These are phyloP conservation scores for Starmerella vaccinii DNA, from an alignment of 805 yeast genomes.

Conservation along the genomic window DNA sequence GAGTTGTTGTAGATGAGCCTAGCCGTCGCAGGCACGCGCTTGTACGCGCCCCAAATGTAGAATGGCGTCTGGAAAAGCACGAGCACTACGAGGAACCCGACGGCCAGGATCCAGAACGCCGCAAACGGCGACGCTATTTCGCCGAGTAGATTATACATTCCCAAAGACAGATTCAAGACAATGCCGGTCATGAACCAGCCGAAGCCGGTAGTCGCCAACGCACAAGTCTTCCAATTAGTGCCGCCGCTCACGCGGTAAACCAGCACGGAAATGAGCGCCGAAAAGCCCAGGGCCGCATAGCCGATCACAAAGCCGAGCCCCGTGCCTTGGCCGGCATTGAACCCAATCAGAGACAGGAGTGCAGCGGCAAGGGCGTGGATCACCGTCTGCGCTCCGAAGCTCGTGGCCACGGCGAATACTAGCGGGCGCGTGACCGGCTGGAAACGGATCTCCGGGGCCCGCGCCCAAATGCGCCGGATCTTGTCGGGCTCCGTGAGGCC, in stretches of 20 bases:
- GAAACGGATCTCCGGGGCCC: conserved; percentile 26
- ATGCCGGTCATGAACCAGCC: conserved; percentile 19
- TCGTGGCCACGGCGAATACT: conserved; percentile 22
- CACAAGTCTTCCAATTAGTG: conserved; percentile 17
- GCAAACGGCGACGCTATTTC: background rate
- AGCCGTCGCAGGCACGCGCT: conserved; percentile 23
- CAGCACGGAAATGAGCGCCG: conserved; percentile 20
- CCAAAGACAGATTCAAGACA: conserved; percentile 11
- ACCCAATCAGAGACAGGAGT: conserved; percentile 12
- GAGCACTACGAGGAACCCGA: conserved; percentile 9
- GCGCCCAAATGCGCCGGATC: conserved; percentile 28
- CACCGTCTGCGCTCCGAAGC: conserved; percentile 25
- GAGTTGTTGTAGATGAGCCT: conserved; percentile 25
- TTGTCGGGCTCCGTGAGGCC: conserved; percentile 28
- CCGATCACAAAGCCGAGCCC: conserved; percentile 5
- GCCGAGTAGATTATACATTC: background rate
- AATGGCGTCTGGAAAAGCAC: conserved; percentile 22
- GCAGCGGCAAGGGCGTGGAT: conserved; percentile 13
- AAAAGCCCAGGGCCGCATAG: conserved; percentile 11
- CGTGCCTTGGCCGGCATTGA: background rate
- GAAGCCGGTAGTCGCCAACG: conserved; percentile 12
- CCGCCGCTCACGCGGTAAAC: conserved; percentile 27
- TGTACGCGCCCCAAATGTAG: conserved; percentile 21
- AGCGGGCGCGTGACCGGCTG: conserved; percentile 26
- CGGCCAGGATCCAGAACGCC: conserved; percentile 5